phyloP scores from a whole-genome alignment of 208 protist species.

The Porcisia hertigi region DNA sequence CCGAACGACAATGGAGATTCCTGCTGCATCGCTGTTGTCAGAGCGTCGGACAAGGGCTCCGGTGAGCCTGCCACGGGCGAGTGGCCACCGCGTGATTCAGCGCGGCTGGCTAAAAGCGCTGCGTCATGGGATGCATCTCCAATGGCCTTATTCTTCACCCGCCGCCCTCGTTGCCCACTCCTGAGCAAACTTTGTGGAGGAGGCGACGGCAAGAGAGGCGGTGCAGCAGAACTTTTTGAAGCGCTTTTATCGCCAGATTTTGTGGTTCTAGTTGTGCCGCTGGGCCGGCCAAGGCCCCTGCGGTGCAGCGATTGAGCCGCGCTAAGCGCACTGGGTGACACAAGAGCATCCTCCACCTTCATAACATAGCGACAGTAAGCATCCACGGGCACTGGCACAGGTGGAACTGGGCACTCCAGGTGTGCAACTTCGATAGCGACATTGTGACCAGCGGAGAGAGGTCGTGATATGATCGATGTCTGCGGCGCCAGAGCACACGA shows the following conservation, averaged over 20 bases:
- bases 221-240: neutral
- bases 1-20: neutral
- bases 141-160: neutral
- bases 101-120: neutral
- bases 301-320: neutral
- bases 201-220: conserved; percentile 2
- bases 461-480: conserved; percentile 14
- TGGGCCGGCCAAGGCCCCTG: neutral
- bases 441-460: conserved; percentile 10
- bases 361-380: conserved; percentile 65
- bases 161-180: neutral
- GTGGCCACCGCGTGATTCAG: neutral
- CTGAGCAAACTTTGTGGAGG: neutral
- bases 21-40: conserved; percentile 30
- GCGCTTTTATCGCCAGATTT: neutral
- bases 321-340: neutral
- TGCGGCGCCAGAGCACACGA: conserved; percentile 28
- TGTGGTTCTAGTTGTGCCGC: neutral
- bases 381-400: conserved; percentile 51
- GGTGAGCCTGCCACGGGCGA: neutral
- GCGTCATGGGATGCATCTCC: neutral
- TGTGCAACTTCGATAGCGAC: neutral
- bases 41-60: conserved; percentile 9
- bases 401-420: conserved; percentile 16
- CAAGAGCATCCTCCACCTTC: conserved; percentile 25